Evolutionary conservation across 495 filamentous ascomycete genomes (phyloP), one percentile per base, ranked within the genome.

Genomic region (Mytilinidion resinicola): DNA sequence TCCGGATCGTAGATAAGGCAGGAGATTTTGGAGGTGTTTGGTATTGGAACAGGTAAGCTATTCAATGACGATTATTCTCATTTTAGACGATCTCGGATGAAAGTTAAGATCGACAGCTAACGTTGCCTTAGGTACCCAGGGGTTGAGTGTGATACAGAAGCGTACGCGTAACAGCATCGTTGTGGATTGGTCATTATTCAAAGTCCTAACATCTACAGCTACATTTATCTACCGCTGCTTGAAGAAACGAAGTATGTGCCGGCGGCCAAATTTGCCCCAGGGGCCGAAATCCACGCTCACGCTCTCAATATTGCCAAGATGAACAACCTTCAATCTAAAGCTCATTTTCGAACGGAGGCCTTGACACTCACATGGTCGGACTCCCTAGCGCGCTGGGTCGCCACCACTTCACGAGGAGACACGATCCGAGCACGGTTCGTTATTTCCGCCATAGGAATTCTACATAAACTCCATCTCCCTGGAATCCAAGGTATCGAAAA

Each of bases 211-310:
- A 57, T 65, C 10, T 67, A 69, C 52, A 50, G 41, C 0, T 71
- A 69, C 55, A 57, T 69, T 35, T 69, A 71, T 42, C 50, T 69
- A 56, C 67, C 69, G 9, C 50, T 69, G 1, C 57, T 69, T 3
- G 67, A 69, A 46, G 67, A 69, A 42, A 56, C 52, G 1, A 62
- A 57, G 17, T 71, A 69, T 41, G 64, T 69, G 57, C 69, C 69
- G 4, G 65, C 59, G 7, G 46, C 65, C 12, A 68, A 69, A 46
- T 70, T 67, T 48, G 54, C 66, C 15, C 43, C 50, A 6, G 62
- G 54, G 15, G 36, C 48, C 7, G 62, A 65, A 25, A 53, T 65
- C 15, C 58, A 56, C 15, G 9, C n/a, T 3, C 53, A 65, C 25
- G 51, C 58, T 11, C 20, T 30, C 25, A 39, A 46, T 14, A 57